phyloP scores from a whole-genome alignment of 2,329 filamentous ascomycete genomes.

The Geosmithia morbida region DNA sequence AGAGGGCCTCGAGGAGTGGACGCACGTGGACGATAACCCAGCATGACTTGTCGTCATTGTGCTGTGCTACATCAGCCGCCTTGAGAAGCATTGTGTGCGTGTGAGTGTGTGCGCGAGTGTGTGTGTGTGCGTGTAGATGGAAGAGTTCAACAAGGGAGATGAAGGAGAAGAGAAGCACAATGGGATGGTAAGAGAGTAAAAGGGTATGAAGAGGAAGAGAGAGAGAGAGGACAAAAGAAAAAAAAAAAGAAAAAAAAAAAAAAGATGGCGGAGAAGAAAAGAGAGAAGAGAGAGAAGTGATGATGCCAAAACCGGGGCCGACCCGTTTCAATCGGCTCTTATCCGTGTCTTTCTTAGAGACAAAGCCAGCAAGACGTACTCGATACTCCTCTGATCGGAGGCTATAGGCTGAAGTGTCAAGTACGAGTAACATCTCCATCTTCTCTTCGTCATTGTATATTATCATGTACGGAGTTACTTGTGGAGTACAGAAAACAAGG shows the following conservation, averaged over 20 bases:
- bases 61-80: constrained; percentile 45
- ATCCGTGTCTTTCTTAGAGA: background rate
- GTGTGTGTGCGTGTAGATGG: background rate
- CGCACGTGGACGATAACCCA: constrained; percentile 78
- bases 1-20: background rate
- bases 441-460: too few relatives aligned
- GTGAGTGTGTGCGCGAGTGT: background rate
- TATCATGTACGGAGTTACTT: too few relatives aligned
- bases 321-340: background rate
- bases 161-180: too few relatives aligned
- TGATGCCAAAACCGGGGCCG: background rate
- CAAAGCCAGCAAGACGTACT: background rate
- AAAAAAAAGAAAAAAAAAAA: background rate
- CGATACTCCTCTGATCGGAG: too few relatives aligned
- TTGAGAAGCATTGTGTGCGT: constrained; percentile 16
- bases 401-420: background rate
- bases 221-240: background rate
- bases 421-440: too few relatives aligned
- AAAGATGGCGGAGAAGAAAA: background rate
- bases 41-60: constrained; percentile 71
- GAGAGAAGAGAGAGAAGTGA: background rate
- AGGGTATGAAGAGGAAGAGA: background rate
- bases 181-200: background rate
- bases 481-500: too few relatives aligned
- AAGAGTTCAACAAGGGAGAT: too few relatives aligned